phyloP scores from a whole-genome alignment of 352 stramenopile genomes.

The Phytopythium cucurbitacearum region DNA sequence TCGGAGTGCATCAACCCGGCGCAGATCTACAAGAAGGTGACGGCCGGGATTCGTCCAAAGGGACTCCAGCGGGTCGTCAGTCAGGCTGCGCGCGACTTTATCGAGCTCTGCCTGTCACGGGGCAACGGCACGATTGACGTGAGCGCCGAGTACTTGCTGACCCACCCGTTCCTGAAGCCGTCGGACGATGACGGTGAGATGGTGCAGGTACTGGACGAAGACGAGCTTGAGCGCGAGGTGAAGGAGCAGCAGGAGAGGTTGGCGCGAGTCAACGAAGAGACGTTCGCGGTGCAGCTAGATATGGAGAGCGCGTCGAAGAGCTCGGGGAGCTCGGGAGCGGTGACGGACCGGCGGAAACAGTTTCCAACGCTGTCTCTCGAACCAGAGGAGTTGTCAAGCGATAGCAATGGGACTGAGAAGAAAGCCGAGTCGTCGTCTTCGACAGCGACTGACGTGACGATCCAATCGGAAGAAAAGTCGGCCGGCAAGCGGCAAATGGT shows the following conservation, averaged over 20 bases:
- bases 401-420: slow-evolving; percentile 11
- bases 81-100: slow-evolving; percentile 73
- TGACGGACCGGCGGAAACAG: slow-evolving; percentile 43
- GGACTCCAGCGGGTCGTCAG: slow-evolving; percentile 72
- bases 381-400: slow-evolving; percentile 40
- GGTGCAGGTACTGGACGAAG: slow-evolving; percentile 66
- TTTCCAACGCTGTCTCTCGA: slow-evolving; percentile 54
- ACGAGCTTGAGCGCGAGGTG: slow-evolving; percentile 52
- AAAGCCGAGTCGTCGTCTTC: slow-evolving; percentile 8
- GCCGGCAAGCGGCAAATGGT: slow-evolving; percentile 18
- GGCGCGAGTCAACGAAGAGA: slow-evolving; percentile 51
- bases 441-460: slow-evolving; percentile 7
- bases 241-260: slow-evolving; percentile 44
- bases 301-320: slow-evolving; percentile 72
- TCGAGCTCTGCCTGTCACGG: slow-evolving; percentile 77
- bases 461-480: slow-evolving; percentile 45
- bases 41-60: slow-evolving; percentile 70
- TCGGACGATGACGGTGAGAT: slow-evolving; percentile 79
- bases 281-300: slow-evolving; percentile 64
- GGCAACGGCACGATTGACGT: slow-evolving; percentile 80
- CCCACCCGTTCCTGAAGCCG: slow-evolving; percentile 72
- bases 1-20: slow-evolving; percentile 92
- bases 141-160: slow-evolving; percentile 71
- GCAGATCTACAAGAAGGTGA: slow-evolving; percentile 92
- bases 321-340: slow-evolving; percentile 13